phyloP scores from a whole-genome alignment of 176 grass and related monocot species.

The Thalia dealbata region DNA sequence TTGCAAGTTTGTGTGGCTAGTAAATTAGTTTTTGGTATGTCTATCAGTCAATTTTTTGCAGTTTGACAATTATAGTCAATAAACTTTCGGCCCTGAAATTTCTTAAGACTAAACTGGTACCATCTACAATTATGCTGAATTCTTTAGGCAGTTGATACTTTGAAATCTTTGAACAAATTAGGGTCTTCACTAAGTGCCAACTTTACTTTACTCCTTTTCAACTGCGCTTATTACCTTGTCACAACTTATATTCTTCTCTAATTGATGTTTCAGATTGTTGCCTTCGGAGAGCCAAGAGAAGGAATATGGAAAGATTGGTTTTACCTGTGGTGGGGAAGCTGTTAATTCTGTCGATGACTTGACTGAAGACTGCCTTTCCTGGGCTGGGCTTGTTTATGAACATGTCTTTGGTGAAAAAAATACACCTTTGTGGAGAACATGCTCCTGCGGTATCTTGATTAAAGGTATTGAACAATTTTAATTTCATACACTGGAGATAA shows the following conservation, averaged over 20 bases:
- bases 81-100: no score
- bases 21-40: no score
- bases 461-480: constrained; percentile 39
- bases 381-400: constrained; percentile 87
- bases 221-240: no score
- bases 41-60: no score
- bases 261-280: constrained; percentile 56
- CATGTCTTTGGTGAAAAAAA: constrained; percentile 91
- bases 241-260: background rate
- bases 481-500: background rate
- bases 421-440: constrained; percentile 92
- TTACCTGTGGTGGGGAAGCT: constrained; percentile 80
- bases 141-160: no score
- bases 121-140: no score
- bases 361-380: constrained; percentile 79
- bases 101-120: no score
- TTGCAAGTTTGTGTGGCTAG: no score
- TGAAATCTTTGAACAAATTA: no score
- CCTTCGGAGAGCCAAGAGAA: constrained; percentile 87
- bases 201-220: background rate
- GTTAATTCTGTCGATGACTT: constrained; percentile 81
- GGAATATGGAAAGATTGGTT: constrained; percentile 97
- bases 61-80: no score
- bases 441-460: constrained; percentile 86
- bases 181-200: background rate